Evolutionary conservation across 2,329 filamentous ascomycete species (phyloP), one percentile per base, ranked within the genome.

Genomic region (Stemphylium vesicarium): DNA sequence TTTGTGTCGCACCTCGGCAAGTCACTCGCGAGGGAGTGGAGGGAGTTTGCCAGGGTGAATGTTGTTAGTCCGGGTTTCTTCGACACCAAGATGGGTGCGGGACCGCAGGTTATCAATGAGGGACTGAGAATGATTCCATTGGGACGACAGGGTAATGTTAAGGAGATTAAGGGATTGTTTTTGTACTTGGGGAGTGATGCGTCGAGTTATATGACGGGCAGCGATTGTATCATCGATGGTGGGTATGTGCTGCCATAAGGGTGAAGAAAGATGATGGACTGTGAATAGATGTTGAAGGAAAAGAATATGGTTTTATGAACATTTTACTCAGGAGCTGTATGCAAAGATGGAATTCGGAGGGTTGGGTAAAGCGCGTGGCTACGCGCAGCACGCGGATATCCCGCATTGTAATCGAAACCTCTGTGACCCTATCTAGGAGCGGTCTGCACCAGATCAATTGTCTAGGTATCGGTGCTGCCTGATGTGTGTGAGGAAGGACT

Each of bases 171-270:
- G 78, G 91, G 90, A 3, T 85, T 88, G 13, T 96, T 89, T 71
- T 76, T 96, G 46, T 95, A 92, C 72, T 77, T 96, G 50, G 88
- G 89, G 6, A 90, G 87, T n/a, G 90, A 95, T 75, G 91, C 91
- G 3, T 84, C 86, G 13, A 89, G 85, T 50, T 96, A 91, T 75
- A 90, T 88, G 9, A 95, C 91, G 0, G 91, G 90, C 0, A 81
- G 84, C 8, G 88, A 92, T 72, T 79, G 93, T 40, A 76, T 90
- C 47, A 84, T 93, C 38, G 91, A 95, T 71, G 91, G 90, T 37
- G 89, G 89, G 40, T 92, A 92, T 73, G 82, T 80, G 2, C 55
- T 79, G 39, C 75, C 77, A 4, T 52, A 52, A 26, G 26, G 16
- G 12, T 4, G n/a, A 8, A 39, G 10, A 26, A 1, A 18, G 24